Percentiles rank a stretch among this genome's conserved stretches.
phyloP scores from a whole-genome alignment of 2,329 filamentous ascomycete species.

The Aspergillus melleus region DNA sequence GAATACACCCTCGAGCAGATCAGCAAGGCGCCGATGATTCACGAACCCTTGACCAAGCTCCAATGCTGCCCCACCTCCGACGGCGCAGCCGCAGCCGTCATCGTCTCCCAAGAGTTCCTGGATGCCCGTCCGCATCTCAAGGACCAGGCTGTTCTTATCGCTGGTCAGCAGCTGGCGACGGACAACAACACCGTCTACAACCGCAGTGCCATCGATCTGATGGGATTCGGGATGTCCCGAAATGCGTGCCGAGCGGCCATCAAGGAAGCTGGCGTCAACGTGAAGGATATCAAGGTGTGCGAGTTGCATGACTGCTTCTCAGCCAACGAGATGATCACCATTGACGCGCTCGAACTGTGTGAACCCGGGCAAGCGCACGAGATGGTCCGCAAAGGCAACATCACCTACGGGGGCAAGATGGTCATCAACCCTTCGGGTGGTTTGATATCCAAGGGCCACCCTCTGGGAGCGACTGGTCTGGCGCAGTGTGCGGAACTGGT shows the following conservation, averaged over 20 bases:
- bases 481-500: conserved; percentile 94
- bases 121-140: conserved; percentile 79
- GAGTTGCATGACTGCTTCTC: conserved; percentile 98
- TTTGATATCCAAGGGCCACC: conserved; percentile 93
- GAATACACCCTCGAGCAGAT: conserved; percentile 88
- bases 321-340: conserved; percentile 86
- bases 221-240: conserved; percentile 84
- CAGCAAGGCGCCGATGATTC: conserved; percentile 72
- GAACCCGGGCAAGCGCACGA: conserved; percentile 85
- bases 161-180: conserved; percentile 83
- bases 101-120: conserved; percentile 87
- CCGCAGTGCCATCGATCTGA: conserved; percentile 76
- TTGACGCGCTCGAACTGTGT: conserved; percentile 81
- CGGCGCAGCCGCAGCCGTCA: conserved; percentile 81
- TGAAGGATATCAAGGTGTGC: conserved; percentile 75
- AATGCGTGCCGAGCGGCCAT: conserved; percentile 69
- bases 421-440: conserved; percentile 93
- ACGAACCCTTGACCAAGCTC: conserved; percentile 89
- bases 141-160: conserved; percentile 80
- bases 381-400: conserved; percentile 80
- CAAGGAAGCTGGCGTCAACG: conserved; percentile 63
- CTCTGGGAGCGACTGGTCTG: conserved; percentile 88
- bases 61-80: conserved; percentile 98
- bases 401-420: conserved; percentile 81
- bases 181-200: conserved; percentile 80